A percentile compares a stretch with the other conserved stretches of the same genome.
phyloP scores from a whole-genome alignment of 306 rosid genomes.

The Malus sieversii region DNA sequence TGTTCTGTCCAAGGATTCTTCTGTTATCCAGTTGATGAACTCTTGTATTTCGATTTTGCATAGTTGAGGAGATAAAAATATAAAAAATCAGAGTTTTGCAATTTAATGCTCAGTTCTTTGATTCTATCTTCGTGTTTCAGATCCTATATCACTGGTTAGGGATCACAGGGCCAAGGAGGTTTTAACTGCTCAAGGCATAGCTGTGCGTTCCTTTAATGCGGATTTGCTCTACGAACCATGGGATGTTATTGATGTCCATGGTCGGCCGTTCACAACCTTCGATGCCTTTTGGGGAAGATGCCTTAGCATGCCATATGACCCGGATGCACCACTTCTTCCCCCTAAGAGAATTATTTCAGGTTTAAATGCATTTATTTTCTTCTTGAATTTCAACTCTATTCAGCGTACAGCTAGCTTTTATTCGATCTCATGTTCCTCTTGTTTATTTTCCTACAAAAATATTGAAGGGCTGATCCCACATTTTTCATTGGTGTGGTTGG shows the following conservation, averaged over 20 bases:
- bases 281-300: slow-evolving; percentile 92
- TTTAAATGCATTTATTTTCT: slow-evolving; percentile 2
- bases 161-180: slow-evolving; percentile 88
- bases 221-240: slow-evolving; percentile 96
- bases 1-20: not conserved
- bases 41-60: not conserved
- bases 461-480: not conserved
- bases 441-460: not conserved
- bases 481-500: not conserved
- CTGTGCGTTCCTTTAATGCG: slow-evolving; percentile 81
- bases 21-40: not conserved
- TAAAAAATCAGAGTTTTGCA: not conserved
- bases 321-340: slow-evolving; percentile 95
- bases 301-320: slow-evolving; percentile 97
- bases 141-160: slow-evolving; percentile 88
- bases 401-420: not conserved
- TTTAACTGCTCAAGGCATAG: slow-evolving; percentile 68
- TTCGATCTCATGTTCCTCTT: not conserved
- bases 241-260: slow-evolving; percentile 85
- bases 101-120: slow-evolving; percentile 5
- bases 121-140: slow-evolving; percentile 35
- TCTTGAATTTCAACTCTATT: not conserved
- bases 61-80: slow-evolving; percentile 2
- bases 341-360: slow-evolving; percentile 93
- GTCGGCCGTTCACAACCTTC: slow-evolving; percentile 83